These are phyloP conservation scores for Peronospora tabacina DNA, from an alignment of 352 stramenopile species.

Conservation along the genomic window DNA sequence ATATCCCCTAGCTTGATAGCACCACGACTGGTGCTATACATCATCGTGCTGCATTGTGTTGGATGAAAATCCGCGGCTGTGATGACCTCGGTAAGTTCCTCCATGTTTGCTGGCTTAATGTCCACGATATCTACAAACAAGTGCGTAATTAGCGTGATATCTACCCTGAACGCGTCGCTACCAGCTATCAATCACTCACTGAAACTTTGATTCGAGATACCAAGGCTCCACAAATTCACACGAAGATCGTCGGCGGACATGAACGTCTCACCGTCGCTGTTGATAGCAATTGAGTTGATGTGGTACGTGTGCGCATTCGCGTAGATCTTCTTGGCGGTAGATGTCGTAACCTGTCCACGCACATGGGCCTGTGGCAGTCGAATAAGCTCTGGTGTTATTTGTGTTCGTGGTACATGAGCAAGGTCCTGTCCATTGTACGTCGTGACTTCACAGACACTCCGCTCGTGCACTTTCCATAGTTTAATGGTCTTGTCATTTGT, in stretches of 20 bases:
- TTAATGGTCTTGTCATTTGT: constrained; percentile 98
- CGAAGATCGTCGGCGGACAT: constrained; percentile 93
- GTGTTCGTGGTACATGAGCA: constrained; percentile 17
- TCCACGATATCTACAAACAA: constrained; percentile 87
- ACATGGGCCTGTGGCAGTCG: constrained; percentile 46
- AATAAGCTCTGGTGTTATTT: constrained; percentile 36
- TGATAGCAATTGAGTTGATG: constrained; percentile 94
- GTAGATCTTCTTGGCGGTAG: constrained; percentile 82
- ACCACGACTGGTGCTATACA: constrained; percentile 91
- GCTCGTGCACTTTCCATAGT: constrained; percentile 90
- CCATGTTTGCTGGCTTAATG: constrained; percentile 96
- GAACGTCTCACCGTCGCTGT: constrained; percentile 93
- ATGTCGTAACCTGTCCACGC: constrained; percentile 52
- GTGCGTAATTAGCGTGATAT: background rate
- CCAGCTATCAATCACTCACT: constrained; percentile 40
- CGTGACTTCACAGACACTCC: constrained; percentile 64
- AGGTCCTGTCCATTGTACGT: constrained; percentile 55
- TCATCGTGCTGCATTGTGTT: constrained; percentile 90
- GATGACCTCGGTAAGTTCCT: constrained; percentile 95
- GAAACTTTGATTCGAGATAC: constrained; percentile 85
- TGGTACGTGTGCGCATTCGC: constrained; percentile 95
- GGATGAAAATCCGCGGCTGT: constrained; percentile 92
- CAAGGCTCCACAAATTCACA: constrained; percentile 94
- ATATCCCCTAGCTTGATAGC: constrained; percentile 91
- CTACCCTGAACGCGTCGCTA: background rate